Evolutionary conservation across 345 rosid genomes (phyloP), one percentile per base, ranked within the genome.

Genomic region (Euphorbia lathyris): DNA sequence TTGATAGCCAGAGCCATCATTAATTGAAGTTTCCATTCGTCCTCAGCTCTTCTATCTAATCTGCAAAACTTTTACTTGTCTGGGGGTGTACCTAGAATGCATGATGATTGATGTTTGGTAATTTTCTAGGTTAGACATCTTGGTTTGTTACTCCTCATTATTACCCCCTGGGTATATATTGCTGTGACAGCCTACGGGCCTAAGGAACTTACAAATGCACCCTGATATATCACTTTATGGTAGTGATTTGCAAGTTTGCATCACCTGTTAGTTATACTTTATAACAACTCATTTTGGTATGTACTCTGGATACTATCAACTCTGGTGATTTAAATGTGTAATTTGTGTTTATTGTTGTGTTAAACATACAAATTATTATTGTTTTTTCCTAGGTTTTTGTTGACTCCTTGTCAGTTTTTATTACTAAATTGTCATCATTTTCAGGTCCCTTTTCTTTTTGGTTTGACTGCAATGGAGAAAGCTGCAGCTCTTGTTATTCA

Each of bases 381-480:
- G 2, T 27, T 60, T n/a, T 23, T 26, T 9, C n/a, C n/a, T 26
- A 22, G 43, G 60, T 47, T 23, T 69, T 26, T 20, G 29, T 26
- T 22, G 53, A 27, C 32, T 5, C 30, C 5, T 58, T 5, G 19
- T 60, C 27, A 7, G 23, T 8, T 59, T 36, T 48, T 20, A 14
- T 80, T 29, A 64, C 30, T 69, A 59, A n/a, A 29, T 48, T 63
- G 50, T 70, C 36, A 79, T 29, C 62, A 50, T 32, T 69, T 82
- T 75, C 82, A 95, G 98, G 99, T 92, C 29, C 99, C 99, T 14
- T 95, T 95, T 84, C 99, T 95, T 76, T 92, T 95, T 78, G 99
- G 99, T 50, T 83, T 95, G 45, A 52, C 92, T 70, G 96, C 97
- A 75, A 74, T 95, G 52, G 99, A 95, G 83, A 92, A 86, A 81